Evolutionary conservation across 2,329 filamentous ascomycete species (phyloP), one percentile per base, ranked within the genome.

Genomic region (Dothideomycetes sp.): DNA sequence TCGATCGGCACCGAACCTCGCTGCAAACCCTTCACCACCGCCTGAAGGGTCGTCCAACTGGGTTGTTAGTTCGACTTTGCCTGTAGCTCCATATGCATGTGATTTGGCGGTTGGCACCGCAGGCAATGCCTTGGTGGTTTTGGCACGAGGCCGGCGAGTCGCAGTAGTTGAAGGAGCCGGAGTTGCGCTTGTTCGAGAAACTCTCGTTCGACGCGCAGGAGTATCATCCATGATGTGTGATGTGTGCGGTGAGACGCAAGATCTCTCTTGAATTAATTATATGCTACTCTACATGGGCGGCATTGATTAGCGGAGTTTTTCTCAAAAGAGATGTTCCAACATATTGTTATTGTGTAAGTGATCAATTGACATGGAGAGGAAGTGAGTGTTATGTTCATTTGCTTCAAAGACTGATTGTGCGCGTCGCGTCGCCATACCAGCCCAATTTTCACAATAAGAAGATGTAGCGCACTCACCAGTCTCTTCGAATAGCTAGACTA

Each of bases 11-110:
- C 19, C 27, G 6, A 44, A 44, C 4, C 33, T 24, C n/a, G 28
- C 34, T 15, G 35, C 35, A 35, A 44, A 40, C 5, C 34, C 41
- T n/a, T n/a, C 41, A 25, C 18, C 34, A 18, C 34, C 22, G 23
- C 35, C 42, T 31, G 42, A 34, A 13, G 18, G 29, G 9, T 40
- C 40, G 12, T 48, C 44, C 4, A 63, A 46, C 28, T 56, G 54
- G 27, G 55, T 53, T 11, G 56, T 56, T 25, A 51, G 49, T 18
- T 52, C 50, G 28, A 57, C 49, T 18, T 56, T 57, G 35, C 58
- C 59, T 41, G 51, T 52, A 16, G 60, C 50, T 25, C 61, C 61
- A 41, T 64, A 64, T 1, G 58, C 57, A 35, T 57, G 55, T 4
- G 60, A 62, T 31, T 53, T 49, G 10, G 29, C 42, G 12, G 34